Evolutionary conservation across 2,329 filamentous ascomycete species (phyloP), one percentile per base, ranked within the genome.

Genomic region (Pezizomycotina sp.): DNA sequence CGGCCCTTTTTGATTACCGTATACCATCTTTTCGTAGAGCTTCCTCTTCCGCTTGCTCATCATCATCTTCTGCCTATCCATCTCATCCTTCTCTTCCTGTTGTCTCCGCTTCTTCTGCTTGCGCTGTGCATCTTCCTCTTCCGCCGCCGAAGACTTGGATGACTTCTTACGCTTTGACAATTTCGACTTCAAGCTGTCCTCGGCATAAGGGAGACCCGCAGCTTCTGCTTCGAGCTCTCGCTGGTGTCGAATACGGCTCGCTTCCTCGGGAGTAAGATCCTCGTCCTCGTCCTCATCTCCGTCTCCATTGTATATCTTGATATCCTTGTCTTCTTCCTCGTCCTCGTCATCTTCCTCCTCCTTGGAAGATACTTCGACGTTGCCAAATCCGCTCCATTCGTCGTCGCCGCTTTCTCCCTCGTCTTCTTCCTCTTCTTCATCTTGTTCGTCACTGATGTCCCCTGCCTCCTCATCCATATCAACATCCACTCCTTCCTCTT

Each of bases 11-110:
- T 77, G 84, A 60, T 93, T 92, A 45, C 74, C 83, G 61, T 92
- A 91, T 55, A 83, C 68, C 81, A 98, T 98, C 65, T 93, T 89
- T 65, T 95, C 89, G 49, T 86, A 77, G 53, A 93, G 64, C 73
- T 93, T 93, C 53, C 89, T 69, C 74, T 95, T 98, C 71, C 91
- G 89, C 60, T 91, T 80, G 59, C 78, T 80, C 65, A 95, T 75
- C 89, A 98, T 98, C 63, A 91, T 89, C 71, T 92, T 93, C 57
- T 81, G 77, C 46, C 86, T 69, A 59, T 92, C 83, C 40, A 91
- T 60, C 52, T 95, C 84, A 59, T 95, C 89, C 3, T 77, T 74
- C 55, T 89, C 79, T 52, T 74, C 67, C 20, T 48, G 45, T 24
- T 68, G 62, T 47, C 60, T 60, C 51, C 60, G 56, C 52, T 71